A percentile compares a stretch with the other conserved stretches of the same genome.
These are phyloP conservation scores for Ophiocordyceps robertsii DNA, from an alignment of 2,329 filamentous ascomycete genomes.

Conservation along the genomic window DNA sequence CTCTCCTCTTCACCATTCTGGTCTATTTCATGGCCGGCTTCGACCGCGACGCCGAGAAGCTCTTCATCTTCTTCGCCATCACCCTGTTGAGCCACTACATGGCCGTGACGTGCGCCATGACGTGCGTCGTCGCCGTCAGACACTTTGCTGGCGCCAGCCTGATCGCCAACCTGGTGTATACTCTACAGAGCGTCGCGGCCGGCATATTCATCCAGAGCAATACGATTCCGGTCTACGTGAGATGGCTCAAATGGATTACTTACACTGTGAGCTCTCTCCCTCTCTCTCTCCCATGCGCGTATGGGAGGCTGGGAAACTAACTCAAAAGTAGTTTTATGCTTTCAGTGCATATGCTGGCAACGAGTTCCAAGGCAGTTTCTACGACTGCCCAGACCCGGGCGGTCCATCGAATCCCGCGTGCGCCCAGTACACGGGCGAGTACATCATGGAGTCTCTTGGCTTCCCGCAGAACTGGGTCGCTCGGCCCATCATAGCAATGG, in stretches of 20 bases:
- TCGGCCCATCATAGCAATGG: conserved; percentile 48
- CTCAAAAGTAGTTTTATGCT: conserved; percentile 41
- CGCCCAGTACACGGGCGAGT: conserved; percentile 53
- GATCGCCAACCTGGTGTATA: conserved; percentile 60
- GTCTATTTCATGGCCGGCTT: conserved; percentile 73
- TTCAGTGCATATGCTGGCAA: conserved; percentile 61
- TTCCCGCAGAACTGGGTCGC: conserved; percentile 55
- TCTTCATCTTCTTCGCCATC: conserved; percentile 60
- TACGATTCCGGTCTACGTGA: conserved; percentile 62
- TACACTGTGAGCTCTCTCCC: conserved; percentile 5
- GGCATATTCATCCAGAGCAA: conserved; percentile 66
- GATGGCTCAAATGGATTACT: conserved; percentile 57
- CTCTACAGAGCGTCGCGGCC: conserved; percentile 60
- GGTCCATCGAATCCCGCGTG: conserved; percentile 53
- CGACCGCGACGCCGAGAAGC: conserved; percentile 46
- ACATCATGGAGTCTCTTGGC: conserved; percentile 55
- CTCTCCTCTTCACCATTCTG: conserved; percentile 55
- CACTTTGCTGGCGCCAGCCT: conserved; percentile 59
- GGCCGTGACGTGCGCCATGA: conserved; percentile 56
- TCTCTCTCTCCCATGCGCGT: too few species aligned
- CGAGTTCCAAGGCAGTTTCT: conserved; percentile 59
- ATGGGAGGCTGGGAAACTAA: background rate
- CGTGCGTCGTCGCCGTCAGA: conserved; percentile 50
- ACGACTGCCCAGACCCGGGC: conserved; percentile 53
- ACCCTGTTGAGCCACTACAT: conserved; percentile 61